These are phyloP conservation scores for Populus ilicifolia DNA, from an alignment of 345 rosid species.

Conservation along the genomic window DNA sequence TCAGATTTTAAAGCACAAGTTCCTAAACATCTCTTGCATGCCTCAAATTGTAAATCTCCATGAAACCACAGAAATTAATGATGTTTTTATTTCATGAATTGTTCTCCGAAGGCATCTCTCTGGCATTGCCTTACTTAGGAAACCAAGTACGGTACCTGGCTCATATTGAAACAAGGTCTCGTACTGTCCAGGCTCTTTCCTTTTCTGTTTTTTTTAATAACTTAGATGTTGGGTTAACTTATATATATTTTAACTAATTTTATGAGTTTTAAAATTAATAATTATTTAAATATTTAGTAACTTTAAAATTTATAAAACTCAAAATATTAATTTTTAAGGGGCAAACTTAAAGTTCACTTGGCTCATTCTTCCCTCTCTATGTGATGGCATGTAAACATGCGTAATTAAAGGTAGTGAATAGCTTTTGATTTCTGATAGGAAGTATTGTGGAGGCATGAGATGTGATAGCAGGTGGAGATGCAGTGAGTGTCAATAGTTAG, in stretches of 20 bases:
- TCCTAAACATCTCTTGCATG: neutral
- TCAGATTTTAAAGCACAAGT: neutral
- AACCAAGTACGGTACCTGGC: no score
- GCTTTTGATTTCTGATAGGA: neutral
- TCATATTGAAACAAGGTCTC: neutral
- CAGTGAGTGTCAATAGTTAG: no score
- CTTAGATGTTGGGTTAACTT: no score
- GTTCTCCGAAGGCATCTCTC: neutral
- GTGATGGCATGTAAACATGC: neutral
- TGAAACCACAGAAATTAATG: no score
- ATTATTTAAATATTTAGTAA: accelerated
- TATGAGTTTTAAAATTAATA: no score
- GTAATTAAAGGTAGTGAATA: neutral
- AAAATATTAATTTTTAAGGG: no score
- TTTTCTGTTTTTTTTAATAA: no score
- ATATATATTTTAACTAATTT: no score
- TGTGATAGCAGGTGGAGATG: no score
- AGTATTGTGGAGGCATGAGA: neutral
- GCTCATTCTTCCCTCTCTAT: neutral
- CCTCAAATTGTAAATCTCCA: neutral
- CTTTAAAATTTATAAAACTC: no score
- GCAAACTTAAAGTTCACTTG: no score
- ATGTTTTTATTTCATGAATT: neutral
- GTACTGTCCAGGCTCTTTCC: neutral
- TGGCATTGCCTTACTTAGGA: neutral